These are phyloP conservation scores for Pseudogymnoascus sp. DNA, from an alignment of 2,329 filamentous ascomycete genomes.

Conservation along the genomic window DNA sequence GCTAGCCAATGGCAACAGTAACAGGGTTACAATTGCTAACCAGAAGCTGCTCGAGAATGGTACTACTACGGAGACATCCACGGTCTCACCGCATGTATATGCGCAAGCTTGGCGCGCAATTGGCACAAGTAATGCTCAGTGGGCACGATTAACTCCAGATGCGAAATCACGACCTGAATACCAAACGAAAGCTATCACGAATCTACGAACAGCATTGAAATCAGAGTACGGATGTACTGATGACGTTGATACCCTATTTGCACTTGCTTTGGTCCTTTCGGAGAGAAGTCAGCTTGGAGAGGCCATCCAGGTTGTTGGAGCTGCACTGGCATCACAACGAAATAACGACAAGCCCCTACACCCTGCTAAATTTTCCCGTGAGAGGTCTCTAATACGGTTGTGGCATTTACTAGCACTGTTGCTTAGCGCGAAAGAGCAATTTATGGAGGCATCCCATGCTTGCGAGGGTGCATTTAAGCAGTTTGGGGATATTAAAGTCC, in stretches of 20 bases:
- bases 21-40: slow-evolving; percentile 10
- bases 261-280: slow-evolving; percentile 74
- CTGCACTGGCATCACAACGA: slow-evolving; percentile 50
- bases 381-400: slow-evolving; percentile 62
- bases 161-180: slow-evolving; percentile 61
- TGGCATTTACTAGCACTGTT: slow-evolving; percentile 89
- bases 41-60: slow-evolving; percentile 18
- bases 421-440: slow-evolving; percentile 79
- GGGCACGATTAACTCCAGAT: slow-evolving; percentile 75
- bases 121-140: slow-evolving; percentile 76
- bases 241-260: slow-evolving; percentile 70
- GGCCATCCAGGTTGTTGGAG: slow-evolving; percentile 75
- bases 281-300: slow-evolving; percentile 73
- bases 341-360: slow-evolving; percentile 37
- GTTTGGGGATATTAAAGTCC: slow-evolving; percentile 61
- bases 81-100: slow-evolving; percentile 51
- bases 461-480: slow-evolving; percentile 90
- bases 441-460: slow-evolving; percentile 65
- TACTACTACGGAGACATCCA: background rate
- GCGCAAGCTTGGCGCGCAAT: slow-evolving; percentile 74
- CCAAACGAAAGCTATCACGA: slow-evolving; percentile 67
- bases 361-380: slow-evolving; percentile 34
- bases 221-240: slow-evolving; percentile 55
- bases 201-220: slow-evolving; percentile 63
- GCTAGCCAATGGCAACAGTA: slow-evolving; percentile 18